phyloP scores from a whole-genome alignment of 2,329 filamentous ascomycete species.

The Ophiostoma sp. region DNA sequence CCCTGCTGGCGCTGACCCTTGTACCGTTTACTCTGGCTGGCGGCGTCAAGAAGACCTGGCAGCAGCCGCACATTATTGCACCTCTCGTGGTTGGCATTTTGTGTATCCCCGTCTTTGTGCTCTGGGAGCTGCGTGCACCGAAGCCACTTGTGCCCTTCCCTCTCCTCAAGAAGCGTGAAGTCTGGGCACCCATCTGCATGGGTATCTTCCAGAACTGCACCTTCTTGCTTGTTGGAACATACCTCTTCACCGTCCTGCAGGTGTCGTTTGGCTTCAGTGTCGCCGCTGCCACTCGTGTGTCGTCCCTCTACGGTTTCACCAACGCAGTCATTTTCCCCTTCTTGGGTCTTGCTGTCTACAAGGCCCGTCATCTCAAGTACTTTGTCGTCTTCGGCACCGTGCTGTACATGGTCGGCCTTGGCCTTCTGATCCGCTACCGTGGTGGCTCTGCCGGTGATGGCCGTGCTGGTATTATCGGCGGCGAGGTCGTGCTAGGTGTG shows the following conservation, averaged over 20 bases:
- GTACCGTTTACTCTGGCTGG: neutral
- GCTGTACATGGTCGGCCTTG: neutral
- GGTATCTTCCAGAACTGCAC: neutral
- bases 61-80: neutral
- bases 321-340: neutral
- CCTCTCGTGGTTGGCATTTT: neutral
- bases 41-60: neutral
- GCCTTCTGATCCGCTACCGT: neutral
- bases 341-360: neutral
- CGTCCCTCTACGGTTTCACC: neutral
- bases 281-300: neutral
- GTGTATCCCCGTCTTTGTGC: neutral
- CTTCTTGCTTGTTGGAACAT: neutral
- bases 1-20: neutral
- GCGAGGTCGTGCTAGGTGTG: neutral
- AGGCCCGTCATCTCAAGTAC: neutral
- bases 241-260: neutral
- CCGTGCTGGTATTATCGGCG: neutral
- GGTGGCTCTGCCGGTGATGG: neutral
- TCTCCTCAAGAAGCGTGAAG: neutral
- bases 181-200: neutral
- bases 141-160: neutral
- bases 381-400: neutral
- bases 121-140: neutral
- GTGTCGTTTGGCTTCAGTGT: neutral